A percentile compares a stretch with the other conserved stretches of the same genome.
phyloP scores from a whole-genome alignment of 176 grass and related monocot genomes.

The Sorghum bicolor region Sorghum_bicolor_NCBIv3 NC_012872.2:4234501-4235000 shows the following conservation, averaged over 20 bases:
- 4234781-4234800: neutral
- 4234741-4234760: neutral
- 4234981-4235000: constrained; percentile 80
- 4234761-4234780: neutral
- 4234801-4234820: neutral
- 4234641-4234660: neutral
- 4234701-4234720: neutral
- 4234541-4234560: neutral
- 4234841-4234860: neutral
- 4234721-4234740: neutral
- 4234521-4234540: neutral
- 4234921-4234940: neutral
- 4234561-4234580: neutral
- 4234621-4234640: neutral
- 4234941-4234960: neutral
- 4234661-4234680: neutral
- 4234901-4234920: neutral
- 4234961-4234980: constrained; percentile 74
- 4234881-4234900: neutral
- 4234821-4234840: neutral
- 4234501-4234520: neutral
- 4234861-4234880: neutral
- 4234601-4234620: neutral
- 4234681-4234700: neutral
- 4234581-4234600: neutral